Evolutionary conservation across 1,139 yeast species (phyloP).

Genomic region (Kodamaea plutei): DNA sequence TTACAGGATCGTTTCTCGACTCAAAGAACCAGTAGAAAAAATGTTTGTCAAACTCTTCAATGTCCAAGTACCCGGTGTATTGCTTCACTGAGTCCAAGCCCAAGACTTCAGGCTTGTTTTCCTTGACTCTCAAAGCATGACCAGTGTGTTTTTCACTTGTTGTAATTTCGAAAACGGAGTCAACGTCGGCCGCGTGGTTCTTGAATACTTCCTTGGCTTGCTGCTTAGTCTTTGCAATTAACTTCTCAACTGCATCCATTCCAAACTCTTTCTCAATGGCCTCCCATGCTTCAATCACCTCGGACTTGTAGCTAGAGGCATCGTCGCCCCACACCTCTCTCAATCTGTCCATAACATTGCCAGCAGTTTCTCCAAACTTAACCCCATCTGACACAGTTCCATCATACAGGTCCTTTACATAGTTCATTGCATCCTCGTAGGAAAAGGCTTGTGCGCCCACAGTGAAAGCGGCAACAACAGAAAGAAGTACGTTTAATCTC

Average conservation of each 20-base stretch:
- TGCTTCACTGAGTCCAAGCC: constrained; percentile 80
- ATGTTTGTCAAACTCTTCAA: constrained; percentile 72
- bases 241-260: constrained; percentile 14
- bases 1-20: constrained; percentile 82
- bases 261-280: constrained; percentile 19
- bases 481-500: too few relatives aligned
- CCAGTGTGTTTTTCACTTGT: too few relatives aligned
- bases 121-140: constrained; percentile 64
- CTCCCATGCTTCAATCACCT: constrained; percentile 23
- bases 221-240: too few relatives aligned
- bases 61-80: constrained; percentile 84
- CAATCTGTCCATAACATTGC: constrained; percentile 7
- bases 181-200: too few relatives aligned
- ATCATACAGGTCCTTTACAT: constrained; percentile 3
- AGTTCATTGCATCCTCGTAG: constrained; percentile 3
- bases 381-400: constrained; percentile 2
- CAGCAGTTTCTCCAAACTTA: constrained; percentile 1
- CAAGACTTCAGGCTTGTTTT: constrained; percentile 46
- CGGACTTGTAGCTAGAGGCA: constrained; percentile 6
- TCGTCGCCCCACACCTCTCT: too few relatives aligned
- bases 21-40: constrained; percentile 82
- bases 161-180: too few relatives aligned
- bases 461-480: constrained; percentile 2
- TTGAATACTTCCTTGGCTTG: too few relatives aligned
- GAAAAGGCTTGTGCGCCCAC: constrained; percentile 5